Base-by-base conservation (phyloP, 805 yeast species). In the Candida incommunis region DNA sequence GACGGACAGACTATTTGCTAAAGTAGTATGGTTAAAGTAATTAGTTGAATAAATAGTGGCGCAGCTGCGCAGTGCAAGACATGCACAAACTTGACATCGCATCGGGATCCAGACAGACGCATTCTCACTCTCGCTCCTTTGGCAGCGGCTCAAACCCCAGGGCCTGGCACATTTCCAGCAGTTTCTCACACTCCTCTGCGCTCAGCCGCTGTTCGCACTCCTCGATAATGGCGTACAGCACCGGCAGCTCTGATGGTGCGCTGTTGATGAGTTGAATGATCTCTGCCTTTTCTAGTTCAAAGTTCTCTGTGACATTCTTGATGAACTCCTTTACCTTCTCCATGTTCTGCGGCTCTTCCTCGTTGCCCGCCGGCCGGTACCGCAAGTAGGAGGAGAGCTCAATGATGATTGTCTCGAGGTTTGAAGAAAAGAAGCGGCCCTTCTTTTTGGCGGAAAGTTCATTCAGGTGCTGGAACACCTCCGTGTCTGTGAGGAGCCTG, bases 151-250 rank as follows among this genome's bases (percentile, higher is more conserved):
- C 37, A n/a, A 13, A 31, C 13, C 37, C 37, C 37, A 31, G 20
- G 18, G 37, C 5, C 4, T 11, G n/a, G 18, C 85, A 68, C 43
- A 78, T 69, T 3, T 65, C 72, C 24, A 90, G 50, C 2, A 90
- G 72, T 2, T 67, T 65, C 41, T 76, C 73, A 42, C 83, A 70
- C 48, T 78, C 71, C 1, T 75, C 81, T 48, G 82, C 84, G n/a
- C 66, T 64, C 54, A 87, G 81, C 53, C 98, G 69, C 49, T 76
- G 78, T 53, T 90, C 98, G 61, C 95, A 90, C 58, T 92, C 97
- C 58, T 90, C 98, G 1, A 90, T 77, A 23, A 90, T 65, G 0
- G 92, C 71, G 58, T 78, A 86, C 43, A 90, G 67, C 29, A 76
- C 80, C 11, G 88, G 96, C 69, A 85, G 65, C 3, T 85, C 75